Evolutionary conservation across 768 basidiomycete genomes (phyloP).

Genomic region (Tulasnella sp.): DNA sequence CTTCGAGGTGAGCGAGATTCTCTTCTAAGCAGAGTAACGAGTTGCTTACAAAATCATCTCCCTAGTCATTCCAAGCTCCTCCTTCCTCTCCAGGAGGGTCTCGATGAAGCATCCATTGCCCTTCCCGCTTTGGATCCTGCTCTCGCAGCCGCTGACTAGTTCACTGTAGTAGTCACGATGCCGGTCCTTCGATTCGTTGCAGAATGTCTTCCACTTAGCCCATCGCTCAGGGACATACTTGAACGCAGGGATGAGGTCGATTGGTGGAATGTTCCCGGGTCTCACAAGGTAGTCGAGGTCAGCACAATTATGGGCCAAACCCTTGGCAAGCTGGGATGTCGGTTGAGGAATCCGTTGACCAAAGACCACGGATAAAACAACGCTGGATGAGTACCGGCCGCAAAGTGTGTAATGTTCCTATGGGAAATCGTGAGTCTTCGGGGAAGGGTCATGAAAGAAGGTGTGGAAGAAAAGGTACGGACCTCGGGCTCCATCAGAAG

Average conservation of each 20-base stretch:
- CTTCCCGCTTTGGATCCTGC: conserved; percentile 27
- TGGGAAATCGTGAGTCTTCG: not conserved
- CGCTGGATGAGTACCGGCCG: conserved; percentile 29
- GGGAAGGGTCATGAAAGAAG: not conserved
- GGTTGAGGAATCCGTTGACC: conserved; percentile 30
- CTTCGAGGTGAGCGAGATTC: not conserved
- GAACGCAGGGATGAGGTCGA: conserved; percentile 34
- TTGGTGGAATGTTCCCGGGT: conserved; percentile 32
- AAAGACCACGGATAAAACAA: conserved; percentile 31
- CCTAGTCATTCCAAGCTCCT: conserved; percentile 27
- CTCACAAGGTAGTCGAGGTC: conserved; percentile 22
- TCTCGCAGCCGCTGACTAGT: conserved; percentile 27
- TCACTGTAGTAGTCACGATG: conserved; percentile 31
- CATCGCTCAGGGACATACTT: conserved; percentile 33
- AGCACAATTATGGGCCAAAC: not conserved
- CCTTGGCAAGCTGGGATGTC: not conserved
- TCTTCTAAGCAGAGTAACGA: not conserved
- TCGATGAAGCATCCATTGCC: conserved; percentile 33
- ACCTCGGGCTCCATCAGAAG: conserved; percentile 29
- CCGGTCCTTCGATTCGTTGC: conserved; percentile 24
- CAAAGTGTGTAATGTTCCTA: conserved; percentile 31
- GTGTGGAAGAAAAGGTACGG: conserved; percentile 10
- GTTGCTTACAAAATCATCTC: conserved; percentile 23
- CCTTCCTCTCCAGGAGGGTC: conserved; percentile 26
- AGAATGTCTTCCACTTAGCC: conserved; percentile 33